Evolutionary conservation across 164 flowering plant genomes (phyloP).

Genomic region (Aristolochia fimbriata): DNA sequence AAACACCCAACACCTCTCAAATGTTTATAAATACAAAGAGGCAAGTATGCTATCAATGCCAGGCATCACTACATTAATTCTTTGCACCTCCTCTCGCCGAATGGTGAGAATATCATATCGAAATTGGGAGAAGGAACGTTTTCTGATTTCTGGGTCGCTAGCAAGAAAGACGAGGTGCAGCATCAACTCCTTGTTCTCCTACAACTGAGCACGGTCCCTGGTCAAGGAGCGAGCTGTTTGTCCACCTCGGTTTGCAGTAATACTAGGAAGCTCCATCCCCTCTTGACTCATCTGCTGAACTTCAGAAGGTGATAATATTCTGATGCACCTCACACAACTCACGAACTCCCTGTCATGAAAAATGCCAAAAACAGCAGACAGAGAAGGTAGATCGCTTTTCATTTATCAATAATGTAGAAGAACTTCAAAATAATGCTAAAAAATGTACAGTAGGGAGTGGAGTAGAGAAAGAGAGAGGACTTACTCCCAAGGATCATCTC

Average conservation of each 20-base stretch:
- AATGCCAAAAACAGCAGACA: background rate
- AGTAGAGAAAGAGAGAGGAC: slow-evolving; percentile 17
- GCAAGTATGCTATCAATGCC: no score
- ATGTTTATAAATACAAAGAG: no score
- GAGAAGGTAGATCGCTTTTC: background rate
- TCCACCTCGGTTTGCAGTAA: slow-evolving; percentile 28
- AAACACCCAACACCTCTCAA: no score
- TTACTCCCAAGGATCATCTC: slow-evolving; percentile 99
- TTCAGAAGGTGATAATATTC: slow-evolving; percentile 88
- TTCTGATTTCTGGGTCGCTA: no score
- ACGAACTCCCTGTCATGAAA: slow-evolving; percentile 75
- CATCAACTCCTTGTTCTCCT: no score
- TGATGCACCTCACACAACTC: slow-evolving; percentile 86
- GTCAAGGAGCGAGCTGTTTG: slow-evolving; percentile 7
- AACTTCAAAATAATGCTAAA: background rate
- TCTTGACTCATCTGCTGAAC: slow-evolving; percentile 98
- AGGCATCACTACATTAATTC: no score
- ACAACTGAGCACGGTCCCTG: background rate
- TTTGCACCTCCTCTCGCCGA: no score
- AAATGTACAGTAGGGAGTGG: background rate
- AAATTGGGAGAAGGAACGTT: no score
- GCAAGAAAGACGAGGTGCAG: no score
- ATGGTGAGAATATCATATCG: no score
- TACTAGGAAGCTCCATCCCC: slow-evolving; percentile 71
- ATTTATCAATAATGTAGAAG: background rate